Evolutionary conservation across 2,329 filamentous ascomycete genomes (phyloP).

Genomic region (Aspergillus neoniger): DNA sequence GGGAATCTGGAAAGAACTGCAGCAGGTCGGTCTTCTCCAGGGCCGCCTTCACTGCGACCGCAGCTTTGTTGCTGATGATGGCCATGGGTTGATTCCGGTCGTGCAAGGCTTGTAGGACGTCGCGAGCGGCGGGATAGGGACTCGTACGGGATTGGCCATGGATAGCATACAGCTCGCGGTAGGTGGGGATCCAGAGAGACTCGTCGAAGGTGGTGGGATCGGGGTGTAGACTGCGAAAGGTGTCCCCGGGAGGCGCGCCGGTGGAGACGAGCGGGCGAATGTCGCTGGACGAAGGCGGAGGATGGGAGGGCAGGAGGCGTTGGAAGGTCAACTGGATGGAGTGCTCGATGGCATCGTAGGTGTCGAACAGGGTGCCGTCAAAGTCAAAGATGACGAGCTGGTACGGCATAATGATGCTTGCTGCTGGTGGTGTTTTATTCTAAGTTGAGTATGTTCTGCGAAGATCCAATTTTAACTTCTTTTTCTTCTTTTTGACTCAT

Average conservation of each 20-base stretch:
- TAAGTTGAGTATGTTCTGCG: no score
- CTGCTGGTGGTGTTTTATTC: no score
- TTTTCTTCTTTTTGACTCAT: no score
- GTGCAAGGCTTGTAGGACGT: constrained; percentile 17
- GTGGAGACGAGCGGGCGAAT: constrained; percentile 14
- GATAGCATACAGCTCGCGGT: constrained; percentile 24
- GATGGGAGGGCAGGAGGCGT: constrained; percentile 10
- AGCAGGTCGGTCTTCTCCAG: constrained; percentile 7
- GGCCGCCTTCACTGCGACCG: constrained; percentile 19
- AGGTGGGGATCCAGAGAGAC: constrained; percentile 19
- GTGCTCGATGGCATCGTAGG: constrained; percentile 17
- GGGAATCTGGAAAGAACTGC: constrained; percentile 5
- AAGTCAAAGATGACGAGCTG: constrained; percentile 22
- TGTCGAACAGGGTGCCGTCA: constrained; percentile 23
- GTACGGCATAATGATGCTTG: not conserved
- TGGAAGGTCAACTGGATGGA: constrained; percentile 13
- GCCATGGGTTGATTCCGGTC: constrained; percentile 18
- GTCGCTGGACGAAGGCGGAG: not conserved
- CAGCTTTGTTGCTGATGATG: constrained; percentile 30
- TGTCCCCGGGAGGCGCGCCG: constrained; percentile 12
- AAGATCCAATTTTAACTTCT: no score
- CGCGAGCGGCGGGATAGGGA: constrained; percentile 21
- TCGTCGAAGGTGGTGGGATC: constrained; percentile 14
- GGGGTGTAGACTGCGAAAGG: constrained; percentile 15
- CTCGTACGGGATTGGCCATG: constrained; percentile 24